Evolutionary conservation across 2,329 filamentous ascomycete species (phyloP), one percentile per base, ranked within the genome.

Genomic region (Exophiala bonariae): DNA sequence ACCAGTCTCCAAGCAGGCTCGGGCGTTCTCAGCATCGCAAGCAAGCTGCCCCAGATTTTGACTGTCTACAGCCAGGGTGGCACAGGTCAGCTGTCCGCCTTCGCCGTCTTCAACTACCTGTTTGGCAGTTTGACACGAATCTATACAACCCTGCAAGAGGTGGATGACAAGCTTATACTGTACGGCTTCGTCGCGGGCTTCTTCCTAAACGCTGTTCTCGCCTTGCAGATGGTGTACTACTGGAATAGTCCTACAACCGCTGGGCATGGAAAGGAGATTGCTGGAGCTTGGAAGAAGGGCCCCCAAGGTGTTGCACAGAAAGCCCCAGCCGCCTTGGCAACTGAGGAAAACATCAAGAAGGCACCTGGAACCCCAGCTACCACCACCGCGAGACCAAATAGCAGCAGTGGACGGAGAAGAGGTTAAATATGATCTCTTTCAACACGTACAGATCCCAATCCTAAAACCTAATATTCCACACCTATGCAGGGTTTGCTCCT

Each of bases 41-140:
- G 87, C 75, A 99, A 99, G 78, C 68, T 95, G 45, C 93, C 93
- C 35, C 93, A 99, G 77, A 97, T 99, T 61, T 69, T 83, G 48
- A 86, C 91, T 13, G 89, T 97, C 61, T 92, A 83, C 75, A 77
- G 80, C 60, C 77, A 96, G 69, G 91, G 91, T 36, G 85, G 88
- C 31, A 99, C 93, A 4, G 93, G 95, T 18, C 93, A 99, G 76
- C 78, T 99, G 67, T 96, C 90, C 65, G 92, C 93, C 41, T 97
- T 97, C 68, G 89, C 93, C 49, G 93, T 99, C 59, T 96, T 99
- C 80, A 97, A 96, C 77, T 99, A 96, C 72, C 88, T 99, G 62
- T 78, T 85, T 60, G 93, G 95, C 31, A 96, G 90, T 34, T 81
- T 97, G 49, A 88, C 89, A 19, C 87, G 93, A 65, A 95, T 99